These are phyloP conservation scores for Globisporangium barbulae DNA, from an alignment of 352 stramenopile species.

Conservation along the genomic window DNA sequence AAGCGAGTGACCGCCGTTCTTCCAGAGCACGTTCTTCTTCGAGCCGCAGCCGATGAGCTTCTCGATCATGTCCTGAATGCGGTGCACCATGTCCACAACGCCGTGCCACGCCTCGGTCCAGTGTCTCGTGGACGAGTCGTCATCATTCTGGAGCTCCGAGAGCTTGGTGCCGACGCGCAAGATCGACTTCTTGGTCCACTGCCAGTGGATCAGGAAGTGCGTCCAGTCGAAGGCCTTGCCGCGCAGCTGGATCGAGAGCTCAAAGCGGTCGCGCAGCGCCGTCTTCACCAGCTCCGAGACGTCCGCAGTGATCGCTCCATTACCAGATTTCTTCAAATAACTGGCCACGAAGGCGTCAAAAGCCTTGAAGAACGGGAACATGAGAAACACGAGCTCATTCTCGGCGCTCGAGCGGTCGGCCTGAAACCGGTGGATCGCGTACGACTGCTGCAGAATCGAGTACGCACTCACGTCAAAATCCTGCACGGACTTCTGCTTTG, in stretches of 20 bases:
- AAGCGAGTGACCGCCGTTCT: constrained; percentile 86
- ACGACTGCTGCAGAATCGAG: constrained; percentile 82
- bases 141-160: background rate
- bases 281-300: constrained; percentile 32
- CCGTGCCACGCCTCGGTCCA: constrained; percentile 36
- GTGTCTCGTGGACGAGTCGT: background rate
- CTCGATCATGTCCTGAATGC: constrained; percentile 68
- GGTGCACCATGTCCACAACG: constrained; percentile 67
- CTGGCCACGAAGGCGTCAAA: constrained; percentile 49
- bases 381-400: constrained; percentile 70
- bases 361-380: constrained; percentile 62
- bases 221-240: constrained; percentile 61
- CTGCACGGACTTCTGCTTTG: constrained; percentile 16
- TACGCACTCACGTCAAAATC: constrained; percentile 39
- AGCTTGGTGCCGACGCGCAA: constrained; percentile 21
- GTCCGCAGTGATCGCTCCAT: constrained; percentile 4
- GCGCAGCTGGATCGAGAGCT: constrained; percentile 77
- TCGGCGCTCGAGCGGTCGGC: constrained; percentile 65
- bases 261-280: constrained; percentile 57
- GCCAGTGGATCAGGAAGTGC: constrained; percentile 82
- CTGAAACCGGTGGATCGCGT: constrained; percentile 75
- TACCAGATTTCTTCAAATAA: constrained; percentile 19
- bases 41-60: constrained; percentile 60
- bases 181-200: constrained; percentile 70
- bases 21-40: constrained; percentile 90